Percentiles rank a stretch among this genome's conserved stretches.
Evolutionary conservation across 805 yeast species (phyloP).

Genomic region (Zygotorulaspora florentina): DNA sequence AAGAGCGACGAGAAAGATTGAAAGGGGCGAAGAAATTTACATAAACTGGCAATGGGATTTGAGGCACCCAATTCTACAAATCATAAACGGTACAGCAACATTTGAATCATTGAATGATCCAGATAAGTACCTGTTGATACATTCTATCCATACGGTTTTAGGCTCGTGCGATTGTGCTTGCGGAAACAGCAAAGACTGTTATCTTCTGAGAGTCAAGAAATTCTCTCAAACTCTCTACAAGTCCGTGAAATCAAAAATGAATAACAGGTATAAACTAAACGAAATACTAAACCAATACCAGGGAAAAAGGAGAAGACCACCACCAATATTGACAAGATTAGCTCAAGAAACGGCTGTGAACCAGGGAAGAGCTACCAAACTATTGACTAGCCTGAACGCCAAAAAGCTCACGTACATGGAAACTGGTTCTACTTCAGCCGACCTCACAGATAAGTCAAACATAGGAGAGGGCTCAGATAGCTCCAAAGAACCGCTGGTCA

Average conservation of each 20-base stretch:
- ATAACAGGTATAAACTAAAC: slow-evolving; percentile 36
- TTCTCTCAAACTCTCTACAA: slow-evolving; percentile 56
- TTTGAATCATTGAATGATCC: slow-evolving; percentile 53
- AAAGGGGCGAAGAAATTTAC: slow-evolving; percentile 66
- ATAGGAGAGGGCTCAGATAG: not conserved
- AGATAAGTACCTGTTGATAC: slow-evolving; percentile 52
- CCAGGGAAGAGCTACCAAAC: slow-evolving; percentile 10
- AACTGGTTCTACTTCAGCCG: not conserved
- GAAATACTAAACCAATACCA: slow-evolving; percentile 34
- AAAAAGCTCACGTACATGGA: slow-evolving; percentile 3
- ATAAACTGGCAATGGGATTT: slow-evolving; percentile 88
- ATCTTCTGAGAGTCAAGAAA: slow-evolving; percentile 58
- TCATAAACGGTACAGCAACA: slow-evolving; percentile 42
- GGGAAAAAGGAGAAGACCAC: slow-evolving; percentile 25
- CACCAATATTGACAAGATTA: slow-evolving; percentile 24
- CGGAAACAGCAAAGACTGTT: slow-evolving; percentile 50
- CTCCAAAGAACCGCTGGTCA: not conserved
- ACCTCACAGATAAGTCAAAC: not conserved
- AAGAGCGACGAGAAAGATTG: slow-evolving; percentile 52
- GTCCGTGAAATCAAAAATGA: slow-evolving; percentile 44
- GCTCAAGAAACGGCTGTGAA: slow-evolving; percentile 5
- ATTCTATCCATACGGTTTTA: slow-evolving; percentile 58
- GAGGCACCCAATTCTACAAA: slow-evolving; percentile 63
- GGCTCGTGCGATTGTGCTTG: slow-evolving; percentile 58
- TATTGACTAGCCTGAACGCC: slow-evolving; percentile 10